Evolutionary conservation across 1,284 basidiomycete genomes (phyloP).

Genomic region (Melampsora americana): DNA sequence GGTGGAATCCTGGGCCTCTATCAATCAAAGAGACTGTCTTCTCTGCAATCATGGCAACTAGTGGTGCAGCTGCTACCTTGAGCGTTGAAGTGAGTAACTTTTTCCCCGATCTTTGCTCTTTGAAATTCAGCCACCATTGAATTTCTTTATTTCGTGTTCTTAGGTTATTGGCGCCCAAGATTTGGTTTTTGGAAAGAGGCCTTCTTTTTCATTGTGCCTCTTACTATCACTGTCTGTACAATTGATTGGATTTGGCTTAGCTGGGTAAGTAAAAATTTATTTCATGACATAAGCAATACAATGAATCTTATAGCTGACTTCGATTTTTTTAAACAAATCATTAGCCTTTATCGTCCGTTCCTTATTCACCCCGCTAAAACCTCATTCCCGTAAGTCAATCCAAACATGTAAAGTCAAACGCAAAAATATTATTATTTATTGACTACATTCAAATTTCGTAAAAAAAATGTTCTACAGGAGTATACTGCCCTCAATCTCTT

Average conservation of each 20-base stretch:
- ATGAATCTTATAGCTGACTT: neutral
- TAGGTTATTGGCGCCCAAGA: conserved; percentile 35
- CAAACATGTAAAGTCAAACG: neutral
- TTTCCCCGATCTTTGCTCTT: neutral
- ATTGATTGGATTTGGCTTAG: conserved; percentile 39
- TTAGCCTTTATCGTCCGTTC: conserved; percentile 39
- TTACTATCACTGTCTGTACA: conserved; percentile 24
- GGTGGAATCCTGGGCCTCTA: conserved; percentile 38
- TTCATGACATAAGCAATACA: neutral
- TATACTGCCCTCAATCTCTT: conserved; percentile 24
- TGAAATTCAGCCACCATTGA: neutral
- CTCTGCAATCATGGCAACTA: conserved; percentile 34
- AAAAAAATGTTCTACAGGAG: neutral
- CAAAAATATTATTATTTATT: neutral
- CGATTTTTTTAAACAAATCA: neutral
- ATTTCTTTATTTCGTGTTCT: neutral
- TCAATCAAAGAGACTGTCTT: conserved; percentile 40
- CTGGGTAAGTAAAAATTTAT: conserved; percentile 18
- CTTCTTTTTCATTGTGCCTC: conserved; percentile 15
- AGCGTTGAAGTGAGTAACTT: conserved; percentile 20
- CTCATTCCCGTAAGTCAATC: conserved; percentile 20
- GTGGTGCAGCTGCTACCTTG: conserved; percentile 22
- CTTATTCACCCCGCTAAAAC: conserved; percentile 33
- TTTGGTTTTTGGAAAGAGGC: conserved; percentile 25
- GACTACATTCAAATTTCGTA: neutral